Evolutionary conservation across 2,329 filamentous ascomycete species (phyloP).

Genomic region (Pestalotiopsis sp.): DNA sequence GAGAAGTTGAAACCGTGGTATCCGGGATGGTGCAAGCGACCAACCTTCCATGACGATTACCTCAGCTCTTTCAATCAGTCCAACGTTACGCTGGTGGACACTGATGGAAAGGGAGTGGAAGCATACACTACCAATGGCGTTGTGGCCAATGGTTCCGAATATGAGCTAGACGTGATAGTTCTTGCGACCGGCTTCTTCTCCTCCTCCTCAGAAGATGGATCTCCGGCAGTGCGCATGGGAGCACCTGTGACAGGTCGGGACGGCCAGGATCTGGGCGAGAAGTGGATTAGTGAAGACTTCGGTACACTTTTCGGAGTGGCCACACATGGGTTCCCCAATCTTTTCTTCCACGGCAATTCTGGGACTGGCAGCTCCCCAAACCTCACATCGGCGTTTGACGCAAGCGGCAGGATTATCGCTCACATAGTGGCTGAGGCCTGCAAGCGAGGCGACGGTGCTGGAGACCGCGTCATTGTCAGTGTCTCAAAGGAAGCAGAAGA

Average conservation of each 20-base stretch:
- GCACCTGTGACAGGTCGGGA: background rate
- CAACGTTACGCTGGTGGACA: conserved; percentile 54
- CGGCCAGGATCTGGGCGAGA: conserved; percentile 4
- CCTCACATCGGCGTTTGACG: no score
- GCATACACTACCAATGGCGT: conserved; percentile 40
- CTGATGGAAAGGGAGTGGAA: conserved; percentile 45
- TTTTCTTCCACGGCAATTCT: no score
- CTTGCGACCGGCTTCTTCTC: conserved; percentile 12
- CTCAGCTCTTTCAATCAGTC: conserved; percentile 49
- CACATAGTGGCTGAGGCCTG: no score
- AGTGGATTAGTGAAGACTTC: conserved; percentile 8
- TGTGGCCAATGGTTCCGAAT: conserved; percentile 39
- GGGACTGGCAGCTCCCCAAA: no score
- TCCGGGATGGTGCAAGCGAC: conserved; percentile 54
- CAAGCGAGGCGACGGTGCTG: background rate
- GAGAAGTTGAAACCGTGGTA: conserved; percentile 54
- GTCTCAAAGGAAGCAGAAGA: conserved; percentile 8
- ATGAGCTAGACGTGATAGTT: conserved; percentile 33
- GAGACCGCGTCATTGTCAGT: background rate
- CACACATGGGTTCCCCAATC: conserved; percentile 10
- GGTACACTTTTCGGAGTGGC: conserved; percentile 4
- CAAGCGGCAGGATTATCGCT: no score
- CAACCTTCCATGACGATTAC: conserved; percentile 53
- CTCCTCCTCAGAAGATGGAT: background rate
- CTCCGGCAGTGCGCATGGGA: background rate